Conservation (phyloP, 1,139 yeast species). For the Pichia terricola region DNA sequence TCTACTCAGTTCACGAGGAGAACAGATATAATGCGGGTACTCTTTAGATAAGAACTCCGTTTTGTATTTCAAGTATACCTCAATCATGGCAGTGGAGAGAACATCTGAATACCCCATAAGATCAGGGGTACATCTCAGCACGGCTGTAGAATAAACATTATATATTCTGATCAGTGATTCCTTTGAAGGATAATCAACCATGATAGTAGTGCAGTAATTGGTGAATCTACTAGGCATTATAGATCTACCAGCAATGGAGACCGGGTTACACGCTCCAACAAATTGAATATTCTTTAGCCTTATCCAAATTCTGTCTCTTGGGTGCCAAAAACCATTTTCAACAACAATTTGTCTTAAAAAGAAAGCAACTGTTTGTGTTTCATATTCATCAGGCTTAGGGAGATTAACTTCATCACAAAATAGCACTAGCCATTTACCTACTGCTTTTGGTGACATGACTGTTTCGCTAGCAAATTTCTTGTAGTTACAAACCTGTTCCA, state of each 20-base stretch:
- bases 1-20: conserved; percentile 88
- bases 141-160: conserved; percentile 43
- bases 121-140: conserved; percentile 55
- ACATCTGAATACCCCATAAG: conserved; percentile 44
- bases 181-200: conserved; percentile 76
- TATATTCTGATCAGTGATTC: conserved; percentile 63
- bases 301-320: conserved; percentile 57
- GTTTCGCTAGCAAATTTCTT: conserved; percentile 42
- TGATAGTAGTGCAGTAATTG: conserved; percentile 56
- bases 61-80: conserved; percentile 43
- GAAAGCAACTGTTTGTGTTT: conserved; percentile 67
- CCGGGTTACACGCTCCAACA: conserved; percentile 94
- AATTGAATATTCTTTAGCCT: conserved; percentile 57
- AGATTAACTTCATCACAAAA: conserved; percentile 91
- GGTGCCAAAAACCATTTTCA: conserved; percentile 69
- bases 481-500: conserved; percentile 69
- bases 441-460: conserved; percentile 47
- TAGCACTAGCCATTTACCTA: conserved; percentile 68
- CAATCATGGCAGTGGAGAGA: conserved; percentile 59
- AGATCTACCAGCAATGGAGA: conserved; percentile 70
- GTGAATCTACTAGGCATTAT: conserved; percentile 53
- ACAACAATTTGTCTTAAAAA: conserved; percentile 71
- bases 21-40: conserved; percentile 59
- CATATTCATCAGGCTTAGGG: conserved; percentile 66
- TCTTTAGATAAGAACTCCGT: conserved; percentile 28